Evolutionary conservation across 352 stramenopile species (phyloP).

Genomic region (Phytophthora kernoviae): DNA sequence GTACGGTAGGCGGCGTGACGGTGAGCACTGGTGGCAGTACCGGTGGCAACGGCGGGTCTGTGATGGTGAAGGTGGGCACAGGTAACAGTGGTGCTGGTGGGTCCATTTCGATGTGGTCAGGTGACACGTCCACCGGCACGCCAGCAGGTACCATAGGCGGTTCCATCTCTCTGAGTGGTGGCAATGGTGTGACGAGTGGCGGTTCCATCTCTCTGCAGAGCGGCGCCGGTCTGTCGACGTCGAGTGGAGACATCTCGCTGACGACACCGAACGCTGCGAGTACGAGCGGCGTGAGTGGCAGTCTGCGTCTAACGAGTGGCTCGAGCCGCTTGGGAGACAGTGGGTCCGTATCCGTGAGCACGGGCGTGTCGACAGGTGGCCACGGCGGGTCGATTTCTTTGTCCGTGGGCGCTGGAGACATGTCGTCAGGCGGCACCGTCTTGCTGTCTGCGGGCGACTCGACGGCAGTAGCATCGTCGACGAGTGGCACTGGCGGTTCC

Average conservation of each 20-base stretch:
- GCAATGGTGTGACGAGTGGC: slow-evolving; percentile 8
- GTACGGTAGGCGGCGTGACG: slow-evolving; percentile 17
- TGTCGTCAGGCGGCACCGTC: slow-evolving; percentile 17
- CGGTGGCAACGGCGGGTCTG: slow-evolving; percentile 7
- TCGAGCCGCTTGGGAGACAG: slow-evolving; percentile 25
- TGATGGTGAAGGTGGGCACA: slow-evolving; percentile 1
- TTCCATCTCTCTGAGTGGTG: slow-evolving; percentile 5
- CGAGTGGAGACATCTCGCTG: slow-evolving; percentile 27
- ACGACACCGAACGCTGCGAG: slow-evolving; percentile 15
- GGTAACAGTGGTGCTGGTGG: slow-evolving; percentile 2
- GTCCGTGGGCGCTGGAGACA: slow-evolving; percentile 11
- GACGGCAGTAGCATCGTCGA: background rate
- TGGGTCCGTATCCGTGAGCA: slow-evolving; percentile 21
- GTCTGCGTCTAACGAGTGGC: slow-evolving; percentile 17
- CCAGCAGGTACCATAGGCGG: slow-evolving; percentile 8
- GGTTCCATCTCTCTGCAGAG: slow-evolving; percentile 21
- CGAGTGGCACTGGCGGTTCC: slow-evolving; percentile 11
- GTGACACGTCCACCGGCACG: slow-evolving; percentile 6
- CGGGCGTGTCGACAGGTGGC: slow-evolving; percentile 14
- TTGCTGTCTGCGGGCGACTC: slow-evolving; percentile 14
- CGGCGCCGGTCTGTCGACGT: slow-evolving; percentile 10
- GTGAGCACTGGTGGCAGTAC: slow-evolving; percentile 8
- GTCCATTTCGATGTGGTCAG: slow-evolving; percentile 4
- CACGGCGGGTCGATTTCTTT: slow-evolving; percentile 17
- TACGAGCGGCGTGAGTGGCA: slow-evolving; percentile 24